Evolutionary conservation across 73 alveolate genomes (phyloP).

Genomic region (Paramecium pentaurelia): DNA sequence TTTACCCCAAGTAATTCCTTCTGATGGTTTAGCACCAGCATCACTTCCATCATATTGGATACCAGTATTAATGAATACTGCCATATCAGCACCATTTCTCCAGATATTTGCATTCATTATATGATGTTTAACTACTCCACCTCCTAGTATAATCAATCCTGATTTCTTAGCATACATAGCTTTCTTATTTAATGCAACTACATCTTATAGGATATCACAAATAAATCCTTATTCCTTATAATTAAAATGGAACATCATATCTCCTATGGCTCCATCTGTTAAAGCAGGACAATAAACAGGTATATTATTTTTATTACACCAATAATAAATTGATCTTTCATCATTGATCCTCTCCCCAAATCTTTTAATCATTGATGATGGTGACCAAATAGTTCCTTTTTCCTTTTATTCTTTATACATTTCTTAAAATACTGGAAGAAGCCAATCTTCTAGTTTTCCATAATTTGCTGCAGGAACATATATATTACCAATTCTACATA

Average conservation of each 20-base stretch:
- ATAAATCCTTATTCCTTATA: slow-evolving; percentile 92
- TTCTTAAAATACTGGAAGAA: slow-evolving; percentile 87
- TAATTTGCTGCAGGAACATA: slow-evolving; percentile 98
- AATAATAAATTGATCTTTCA: slow-evolving; percentile 89
- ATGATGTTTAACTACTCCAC: slow-evolving; percentile 95
- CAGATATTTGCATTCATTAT: slow-evolving; percentile 85
- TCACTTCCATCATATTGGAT: slow-evolving; percentile 94
- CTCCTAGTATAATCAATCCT: slow-evolving; percentile 95
- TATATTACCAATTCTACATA: slow-evolving; percentile 96
- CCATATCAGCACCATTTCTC: slow-evolving; percentile 98
- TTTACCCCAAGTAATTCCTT: slow-evolving; percentile 98
- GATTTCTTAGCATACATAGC: slow-evolving; percentile 92
- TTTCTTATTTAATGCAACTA: slow-evolving; percentile 85
- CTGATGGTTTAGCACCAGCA: slow-evolving; percentile 99
- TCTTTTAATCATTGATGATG: slow-evolving; percentile 89
- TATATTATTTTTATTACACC: slow-evolving; percentile 94
- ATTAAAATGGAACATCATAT: slow-evolving; percentile 93
- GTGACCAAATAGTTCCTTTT: slow-evolving; percentile 92
- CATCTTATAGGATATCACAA: slow-evolving; percentile 92
- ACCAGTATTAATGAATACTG: slow-evolving; percentile 97
- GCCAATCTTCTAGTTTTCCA: slow-evolving; percentile 95
- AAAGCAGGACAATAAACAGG: slow-evolving; percentile 99
- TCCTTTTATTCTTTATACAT: slow-evolving; percentile 89
- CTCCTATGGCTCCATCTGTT: slow-evolving; percentile 99
- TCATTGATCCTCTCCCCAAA: slow-evolving; percentile 92